A percentile compares a stretch with the other conserved stretches of the same genome.
Conservation (phyloP, 1,139 yeast genomes). For the Tardiomyces blankii region DNA sequence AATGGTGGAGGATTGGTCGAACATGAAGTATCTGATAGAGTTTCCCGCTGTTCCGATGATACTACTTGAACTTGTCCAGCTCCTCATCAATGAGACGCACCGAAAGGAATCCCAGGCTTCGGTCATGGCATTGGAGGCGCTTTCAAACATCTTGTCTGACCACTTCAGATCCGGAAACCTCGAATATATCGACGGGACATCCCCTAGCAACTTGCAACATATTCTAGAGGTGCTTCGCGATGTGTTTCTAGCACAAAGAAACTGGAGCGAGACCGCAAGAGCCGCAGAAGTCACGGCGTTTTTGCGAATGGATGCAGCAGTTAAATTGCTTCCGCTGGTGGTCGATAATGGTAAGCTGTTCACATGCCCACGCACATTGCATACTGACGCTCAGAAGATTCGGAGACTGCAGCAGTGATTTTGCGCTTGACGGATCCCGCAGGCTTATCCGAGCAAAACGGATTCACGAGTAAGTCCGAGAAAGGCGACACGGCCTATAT, state of each 20-base stretch:
- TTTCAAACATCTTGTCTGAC: neutral
- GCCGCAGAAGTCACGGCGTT: neutral
- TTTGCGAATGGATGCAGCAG: neutral
- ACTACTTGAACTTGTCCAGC: neutral
- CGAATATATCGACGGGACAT: neutral
- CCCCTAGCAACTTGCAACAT: neutral
- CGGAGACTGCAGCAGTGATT: too few relatives aligned
- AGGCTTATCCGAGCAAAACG: neutral
- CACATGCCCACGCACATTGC: too few relatives aligned
- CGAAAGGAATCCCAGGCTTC: neutral
- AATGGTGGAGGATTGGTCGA: neutral
- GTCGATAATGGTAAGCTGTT: neutral
- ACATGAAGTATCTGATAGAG: neutral
- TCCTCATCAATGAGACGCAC: neutral
- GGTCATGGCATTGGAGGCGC: neutral
- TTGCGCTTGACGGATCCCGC: too few relatives aligned
- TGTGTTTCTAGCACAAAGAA: neutral
- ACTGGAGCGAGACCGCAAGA: neutral
- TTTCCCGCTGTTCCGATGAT: neutral
- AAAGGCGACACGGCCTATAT: neutral
- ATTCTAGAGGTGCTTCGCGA: neutral
- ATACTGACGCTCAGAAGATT: too few relatives aligned
- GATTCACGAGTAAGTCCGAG: neutral
- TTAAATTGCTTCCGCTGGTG: neutral
- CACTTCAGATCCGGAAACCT: neutral